A percentile compares a stretch with the other conserved stretches of the same genome.
phyloP scores from a whole-genome alignment of 306 rosid species.

The Gillenia trifoliata region DNA sequence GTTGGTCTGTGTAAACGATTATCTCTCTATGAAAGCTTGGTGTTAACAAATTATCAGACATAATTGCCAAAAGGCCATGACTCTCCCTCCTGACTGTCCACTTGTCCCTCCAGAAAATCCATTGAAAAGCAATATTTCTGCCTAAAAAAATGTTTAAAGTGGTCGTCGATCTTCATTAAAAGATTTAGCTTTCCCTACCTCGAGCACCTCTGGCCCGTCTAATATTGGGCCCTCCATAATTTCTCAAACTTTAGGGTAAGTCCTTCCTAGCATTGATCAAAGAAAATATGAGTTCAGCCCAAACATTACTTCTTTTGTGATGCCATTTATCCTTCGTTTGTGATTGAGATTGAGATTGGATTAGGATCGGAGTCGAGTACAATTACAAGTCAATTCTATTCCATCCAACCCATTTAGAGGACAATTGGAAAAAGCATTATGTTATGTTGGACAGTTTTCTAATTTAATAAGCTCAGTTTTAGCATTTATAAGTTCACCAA shows the following conservation, averaged over 20 bases:
- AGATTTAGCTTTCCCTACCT: neutral
- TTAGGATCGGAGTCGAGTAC: neutral
- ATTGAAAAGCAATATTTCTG: neutral
- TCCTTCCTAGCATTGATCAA: neutral
- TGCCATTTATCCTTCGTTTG: neutral
- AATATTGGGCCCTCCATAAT: neutral
- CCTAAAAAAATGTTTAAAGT: neutral
- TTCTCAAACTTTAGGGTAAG: neutral
- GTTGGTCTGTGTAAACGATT: neutral
- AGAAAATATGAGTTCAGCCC: neutral
- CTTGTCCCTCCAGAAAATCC: neutral
- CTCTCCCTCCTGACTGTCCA: neutral
- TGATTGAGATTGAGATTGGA: neutral
- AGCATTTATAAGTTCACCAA: neutral
- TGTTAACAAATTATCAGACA: neutral
- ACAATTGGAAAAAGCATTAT: neutral
- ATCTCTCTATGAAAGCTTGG: neutral
- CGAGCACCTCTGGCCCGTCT: neutral
- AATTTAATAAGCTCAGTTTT: neutral
- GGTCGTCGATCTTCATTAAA: neutral
- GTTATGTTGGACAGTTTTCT: neutral
- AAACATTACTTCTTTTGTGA: neutral
- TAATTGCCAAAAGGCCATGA: neutral
- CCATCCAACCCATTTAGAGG: neutral
- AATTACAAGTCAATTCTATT: neutral